Percentiles rank a stretch among this genome's conserved stretches.
These are phyloP conservation scores for Pseudevernia furfuracea DNA, from an alignment of 495 filamentous ascomycete species.

Conservation along the genomic window DNA sequence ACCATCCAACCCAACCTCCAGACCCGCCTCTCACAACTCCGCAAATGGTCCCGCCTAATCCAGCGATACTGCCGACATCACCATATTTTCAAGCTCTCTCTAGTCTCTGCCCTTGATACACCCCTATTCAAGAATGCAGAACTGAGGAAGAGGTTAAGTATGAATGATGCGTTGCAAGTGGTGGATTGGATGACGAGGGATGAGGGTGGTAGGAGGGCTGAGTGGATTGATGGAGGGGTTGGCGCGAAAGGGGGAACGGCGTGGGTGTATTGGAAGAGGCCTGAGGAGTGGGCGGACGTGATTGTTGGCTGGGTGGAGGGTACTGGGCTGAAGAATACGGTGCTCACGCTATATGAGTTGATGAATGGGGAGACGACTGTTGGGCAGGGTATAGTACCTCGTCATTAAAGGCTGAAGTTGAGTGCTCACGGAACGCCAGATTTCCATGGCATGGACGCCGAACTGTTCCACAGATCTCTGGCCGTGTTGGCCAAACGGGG, in stretches of 20 bases:
- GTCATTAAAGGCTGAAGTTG: not conserved
- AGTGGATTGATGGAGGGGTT: conserved; percentile 47
- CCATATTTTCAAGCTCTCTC: conserved; percentile 60
- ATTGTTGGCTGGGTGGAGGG: conserved; percentile 56
- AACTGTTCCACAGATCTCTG: conserved; percentile 70
- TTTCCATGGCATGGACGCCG: conserved; percentile 80
- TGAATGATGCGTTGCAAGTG: conserved; percentile 57
- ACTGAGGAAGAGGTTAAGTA: conserved; percentile 48
- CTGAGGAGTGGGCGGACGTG: conserved; percentile 66
- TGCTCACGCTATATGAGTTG: conserved; percentile 73
- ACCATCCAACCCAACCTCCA: conserved; percentile 64
- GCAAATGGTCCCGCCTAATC: conserved; percentile 79
- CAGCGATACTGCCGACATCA: conserved; percentile 75
- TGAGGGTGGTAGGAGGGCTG: conserved; percentile 55
- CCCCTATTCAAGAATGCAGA: conserved; percentile 51
- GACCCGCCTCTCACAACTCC: conserved; percentile 68
- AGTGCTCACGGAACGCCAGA: conserved; percentile 39
- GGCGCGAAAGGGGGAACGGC: conserved; percentile 31
- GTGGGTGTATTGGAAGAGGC: conserved; percentile 63
- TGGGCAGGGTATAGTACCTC: conserved; percentile 13
- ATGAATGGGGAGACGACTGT: conserved; percentile 55
- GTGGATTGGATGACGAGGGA: conserved; percentile 65
- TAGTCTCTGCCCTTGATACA: conserved; percentile 51
- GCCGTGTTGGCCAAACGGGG: conserved; percentile 74
- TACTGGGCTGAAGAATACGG: conserved; percentile 64